Percentiles rank a stretch among this genome's conserved stretches.
Evolutionary conservation across 805 yeast species (phyloP).

Genomic region (Lachancea waltii): DNA sequence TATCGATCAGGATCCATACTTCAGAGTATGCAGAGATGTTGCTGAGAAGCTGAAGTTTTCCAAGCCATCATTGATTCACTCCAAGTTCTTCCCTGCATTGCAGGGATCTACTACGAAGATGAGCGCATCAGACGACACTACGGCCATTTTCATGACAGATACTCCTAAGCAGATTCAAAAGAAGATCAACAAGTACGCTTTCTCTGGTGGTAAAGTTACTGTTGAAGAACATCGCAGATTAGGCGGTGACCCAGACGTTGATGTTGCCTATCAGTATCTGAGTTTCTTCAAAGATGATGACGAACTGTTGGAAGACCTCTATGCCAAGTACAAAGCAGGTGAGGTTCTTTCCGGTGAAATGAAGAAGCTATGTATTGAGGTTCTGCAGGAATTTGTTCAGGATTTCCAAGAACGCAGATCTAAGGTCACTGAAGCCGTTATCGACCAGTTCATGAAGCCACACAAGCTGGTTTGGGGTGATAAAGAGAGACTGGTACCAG

Average conservation of each 20-base stretch:
- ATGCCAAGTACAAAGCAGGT: slow-evolving; percentile 66
- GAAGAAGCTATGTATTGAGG: slow-evolving; percentile 79
- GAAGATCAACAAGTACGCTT: slow-evolving; percentile 93
- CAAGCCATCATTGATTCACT: slow-evolving; percentile 88
- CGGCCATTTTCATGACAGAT: slow-evolving; percentile 94
- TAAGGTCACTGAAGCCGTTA: slow-evolving; percentile 51
- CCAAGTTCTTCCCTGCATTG: slow-evolving; percentile 95
- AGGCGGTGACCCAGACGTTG: slow-evolving; percentile 95
- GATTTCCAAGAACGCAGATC: slow-evolving; percentile 78
- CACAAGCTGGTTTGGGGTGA: slow-evolving; percentile 73
- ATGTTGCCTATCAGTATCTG: slow-evolving; percentile 89
- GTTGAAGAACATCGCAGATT: slow-evolving; percentile 82
- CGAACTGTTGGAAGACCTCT: slow-evolving; percentile 56
- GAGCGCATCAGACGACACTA: slow-evolving; percentile 89
- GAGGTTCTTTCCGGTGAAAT: slow-evolving; percentile 87
- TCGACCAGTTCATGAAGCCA: slow-evolving; percentile 73
- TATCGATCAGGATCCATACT: slow-evolving; percentile 97
- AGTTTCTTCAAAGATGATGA: slow-evolving; percentile 89
- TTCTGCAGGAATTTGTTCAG: slow-evolving; percentile 70
- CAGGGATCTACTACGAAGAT: slow-evolving; percentile 95
- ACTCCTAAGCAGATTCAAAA: slow-evolving; percentile 86
- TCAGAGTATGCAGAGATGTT: slow-evolving; percentile 95
- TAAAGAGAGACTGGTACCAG: slow-evolving; percentile 66
- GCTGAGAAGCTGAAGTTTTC: slow-evolving; percentile 86
- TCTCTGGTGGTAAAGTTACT: slow-evolving; percentile 86